These are phyloP conservation scores for Entomortierella parvispora DNA, from an alignment of 192 early-diverging fungal species.

Conservation along the genomic window DNA sequence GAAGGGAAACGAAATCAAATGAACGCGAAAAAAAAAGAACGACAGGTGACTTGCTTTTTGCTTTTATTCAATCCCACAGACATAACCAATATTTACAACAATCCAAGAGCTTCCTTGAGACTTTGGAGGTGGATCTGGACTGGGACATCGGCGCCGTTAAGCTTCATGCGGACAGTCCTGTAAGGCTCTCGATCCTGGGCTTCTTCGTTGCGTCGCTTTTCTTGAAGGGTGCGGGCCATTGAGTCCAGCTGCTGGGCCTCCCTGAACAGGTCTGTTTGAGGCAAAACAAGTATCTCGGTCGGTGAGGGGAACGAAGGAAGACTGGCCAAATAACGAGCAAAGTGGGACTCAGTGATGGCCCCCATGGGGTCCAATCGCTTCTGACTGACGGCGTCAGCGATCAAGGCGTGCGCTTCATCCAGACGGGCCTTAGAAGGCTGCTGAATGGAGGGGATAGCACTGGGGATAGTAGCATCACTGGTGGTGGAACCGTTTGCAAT, in stretches of 20 bases:
- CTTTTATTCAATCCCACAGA: too few relatives aligned
- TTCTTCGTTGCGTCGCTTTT: too few relatives aligned
- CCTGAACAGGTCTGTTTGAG: constrained; percentile 4
- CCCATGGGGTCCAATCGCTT: not conserved
- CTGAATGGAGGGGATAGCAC: not conserved
- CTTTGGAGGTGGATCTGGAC: too few relatives aligned
- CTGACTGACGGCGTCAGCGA: not conserved
- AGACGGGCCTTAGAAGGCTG: not conserved
- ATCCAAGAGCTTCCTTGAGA: too few relatives aligned
- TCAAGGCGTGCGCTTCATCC: not conserved
- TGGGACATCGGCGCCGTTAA: too few relatives aligned
- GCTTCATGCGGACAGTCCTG: too few relatives aligned
- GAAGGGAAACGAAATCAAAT: not conserved
- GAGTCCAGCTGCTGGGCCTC: constrained; percentile 1
- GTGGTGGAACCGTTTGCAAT: too few relatives aligned
- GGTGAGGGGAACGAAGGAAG: not conserved
- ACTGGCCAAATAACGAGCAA: constrained; percentile 1
- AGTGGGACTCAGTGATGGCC: not conserved
- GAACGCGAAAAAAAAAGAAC: not conserved
- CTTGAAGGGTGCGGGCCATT: too few relatives aligned
- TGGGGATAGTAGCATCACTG: too few relatives aligned
- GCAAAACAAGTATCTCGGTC: not conserved
- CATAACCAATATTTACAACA: too few relatives aligned
- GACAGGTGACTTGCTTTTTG: too few relatives aligned
- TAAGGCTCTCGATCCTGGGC: too few relatives aligned